Conservation (phyloP, 352 stramenopile species). For the Globisporangium takayamanum region DNA sequence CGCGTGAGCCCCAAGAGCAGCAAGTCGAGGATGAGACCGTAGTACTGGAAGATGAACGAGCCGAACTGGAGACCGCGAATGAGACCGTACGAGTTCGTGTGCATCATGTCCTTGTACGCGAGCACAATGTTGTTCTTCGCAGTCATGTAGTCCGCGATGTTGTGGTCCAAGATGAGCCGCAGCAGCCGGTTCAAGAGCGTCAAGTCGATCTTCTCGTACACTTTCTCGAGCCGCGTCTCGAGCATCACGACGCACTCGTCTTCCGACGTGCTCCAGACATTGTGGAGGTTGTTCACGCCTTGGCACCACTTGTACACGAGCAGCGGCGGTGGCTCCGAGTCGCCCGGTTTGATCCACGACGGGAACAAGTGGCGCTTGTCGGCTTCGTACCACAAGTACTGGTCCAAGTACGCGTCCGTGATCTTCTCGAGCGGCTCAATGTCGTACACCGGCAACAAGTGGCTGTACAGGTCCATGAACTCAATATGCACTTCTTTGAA, state of each 20-base stretch:
- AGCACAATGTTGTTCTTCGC: slow-evolving; percentile 99
- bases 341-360: slow-evolving; percentile 99
- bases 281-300: slow-evolving; percentile 99
- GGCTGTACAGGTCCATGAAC: slow-evolving; percentile 99
- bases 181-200: slow-evolving; percentile 98
- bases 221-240: slow-evolving; percentile 98
- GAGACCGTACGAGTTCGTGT: slow-evolving; percentile 99
- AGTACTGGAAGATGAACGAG: slow-evolving; percentile 98
- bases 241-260: slow-evolving; percentile 99
- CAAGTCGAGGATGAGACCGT: slow-evolving; percentile 98
- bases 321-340: slow-evolving; percentile 97
- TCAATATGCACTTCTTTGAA: slow-evolving; percentile 99
- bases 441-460: slow-evolving; percentile 98
- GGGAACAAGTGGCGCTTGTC: slow-evolving; percentile 99
- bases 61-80: slow-evolving; percentile 98
- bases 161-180: slow-evolving; percentile 99
- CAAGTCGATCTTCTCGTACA: slow-evolving; percentile 99
- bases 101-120: slow-evolving; percentile 99
- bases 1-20: slow-evolving; percentile 96
- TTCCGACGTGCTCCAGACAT: slow-evolving; percentile 97
- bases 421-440: slow-evolving; percentile 99
- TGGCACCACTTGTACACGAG: slow-evolving; percentile 99
- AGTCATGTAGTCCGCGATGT: slow-evolving; percentile 99
- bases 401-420: slow-evolving; percentile 99
- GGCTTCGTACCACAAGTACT: slow-evolving; percentile 99